These are phyloP conservation scores for Blastomyces silverae DNA, from an alignment of 2,329 filamentous ascomycete species.

Conservation along the genomic window DNA sequence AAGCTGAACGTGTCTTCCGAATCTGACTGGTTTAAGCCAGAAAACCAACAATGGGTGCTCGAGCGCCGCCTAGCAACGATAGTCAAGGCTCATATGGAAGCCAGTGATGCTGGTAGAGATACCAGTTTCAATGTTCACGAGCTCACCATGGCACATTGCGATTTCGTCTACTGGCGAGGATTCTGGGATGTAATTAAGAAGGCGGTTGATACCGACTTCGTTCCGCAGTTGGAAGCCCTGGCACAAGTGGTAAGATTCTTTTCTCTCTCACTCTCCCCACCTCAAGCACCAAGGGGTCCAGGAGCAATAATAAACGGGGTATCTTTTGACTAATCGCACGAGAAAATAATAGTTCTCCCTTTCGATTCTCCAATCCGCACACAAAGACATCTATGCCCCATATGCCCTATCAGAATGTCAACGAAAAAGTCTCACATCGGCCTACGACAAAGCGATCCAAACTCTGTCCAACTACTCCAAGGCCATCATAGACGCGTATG, in stretches of 20 bases:
- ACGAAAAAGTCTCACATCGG: constrained; percentile 18
- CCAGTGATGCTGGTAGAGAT: constrained; percentile 21
- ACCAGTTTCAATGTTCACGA: constrained; percentile 24
- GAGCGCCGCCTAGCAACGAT: constrained; percentile 21
- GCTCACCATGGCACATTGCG: constrained; percentile 27
- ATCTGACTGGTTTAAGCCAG: constrained; percentile 20
- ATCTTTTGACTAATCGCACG: neutral
- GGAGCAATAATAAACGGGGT: neutral
- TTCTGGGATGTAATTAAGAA: constrained; percentile 22
- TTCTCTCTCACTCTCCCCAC: neutral
- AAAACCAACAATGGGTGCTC: constrained; percentile 22
- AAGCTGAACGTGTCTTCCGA: constrained; percentile 13
- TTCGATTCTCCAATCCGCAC: constrained; percentile 21
- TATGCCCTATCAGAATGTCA: constrained; percentile 17
- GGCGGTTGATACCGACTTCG: constrained; percentile 14
- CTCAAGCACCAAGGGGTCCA: neutral
- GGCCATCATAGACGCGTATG: constrained; percentile 24
- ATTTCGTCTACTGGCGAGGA: constrained; percentile 24
- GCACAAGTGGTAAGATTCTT: constrained; percentile 20
- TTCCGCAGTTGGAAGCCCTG: constrained; percentile 15
- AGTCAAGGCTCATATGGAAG: constrained; percentile 23
- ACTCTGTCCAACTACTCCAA: constrained; percentile 21
- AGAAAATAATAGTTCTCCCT: constrained; percentile 21
- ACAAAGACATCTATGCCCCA: constrained; percentile 20
- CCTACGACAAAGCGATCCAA: constrained; percentile 21